Base-by-base conservation (phyloP, 805 yeast species). In the Candida ovalis region DNA sequence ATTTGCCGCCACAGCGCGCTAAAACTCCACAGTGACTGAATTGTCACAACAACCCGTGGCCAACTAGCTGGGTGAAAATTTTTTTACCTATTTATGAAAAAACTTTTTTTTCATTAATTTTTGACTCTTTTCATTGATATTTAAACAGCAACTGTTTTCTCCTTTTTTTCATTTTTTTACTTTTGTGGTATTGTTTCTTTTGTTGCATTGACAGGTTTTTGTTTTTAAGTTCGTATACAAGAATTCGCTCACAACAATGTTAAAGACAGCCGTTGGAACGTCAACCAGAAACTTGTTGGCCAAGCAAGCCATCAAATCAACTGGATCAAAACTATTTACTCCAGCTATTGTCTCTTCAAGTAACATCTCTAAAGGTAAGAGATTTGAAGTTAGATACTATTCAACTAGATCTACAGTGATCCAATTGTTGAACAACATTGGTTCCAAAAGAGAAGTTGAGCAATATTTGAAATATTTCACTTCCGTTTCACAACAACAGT, bases 401-500 rank as follows among this genome's bases (percentile, higher is more conserved):
- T 83, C 88, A 33, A 91, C 98, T 25, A 78, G 97, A 67, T 89
- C 97, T 19, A 94, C 99, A 0, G 98, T 94, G 25, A 88, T 94
- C 51, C 99, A 95, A 69, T 75, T 94, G 44, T 76, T 94, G 66
- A 94, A 92, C 74, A 94, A 91, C 69, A 94, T 94, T 57, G 97
- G 98, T 23, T 90, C 97, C 42, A 95, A 94, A 66, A 80, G 98
- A 55, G 99, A 94, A 71, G 99, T 94, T 40, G 99, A 94, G 68
- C 99, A 94, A 69, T 94, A 94, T 69, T 78, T 94, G 62, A 91
- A 90, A 67, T 92, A 92, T 69, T 94, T 94, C 76, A 91, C 98
- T 1, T 89, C 97, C 28, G 98, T 94, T 17, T 84, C 90, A 5
- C 91, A 90, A 58, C 98, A 94, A 66, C 97, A 94, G 63, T 94